phyloP scores from a whole-genome alignment of 495 filamentous ascomycete genomes.

The Aspergillus sparsus region DNA sequence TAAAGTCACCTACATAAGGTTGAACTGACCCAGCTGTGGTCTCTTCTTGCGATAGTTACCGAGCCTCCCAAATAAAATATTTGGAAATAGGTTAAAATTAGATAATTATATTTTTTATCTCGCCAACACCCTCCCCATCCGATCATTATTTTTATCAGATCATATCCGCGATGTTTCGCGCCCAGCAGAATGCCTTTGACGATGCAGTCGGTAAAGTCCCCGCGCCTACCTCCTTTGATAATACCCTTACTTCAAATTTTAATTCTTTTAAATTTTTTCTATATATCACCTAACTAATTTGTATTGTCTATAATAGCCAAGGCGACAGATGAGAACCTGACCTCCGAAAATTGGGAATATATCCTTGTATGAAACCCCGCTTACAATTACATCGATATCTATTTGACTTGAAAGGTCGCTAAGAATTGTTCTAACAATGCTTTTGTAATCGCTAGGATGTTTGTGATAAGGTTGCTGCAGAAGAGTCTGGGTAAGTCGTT shows the following conservation, averaged over 20 bases:
- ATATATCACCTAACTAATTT: background rate
- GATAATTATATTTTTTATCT: too few species aligned
- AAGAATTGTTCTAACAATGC: conserved; percentile 24
- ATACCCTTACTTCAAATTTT: background rate
- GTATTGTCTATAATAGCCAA: conserved; percentile 61
- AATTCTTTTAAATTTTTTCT: background rate
- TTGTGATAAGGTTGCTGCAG: conserved; percentile 80
- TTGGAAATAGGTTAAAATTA: too few species aligned
- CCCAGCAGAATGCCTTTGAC: conserved; percentile 77
- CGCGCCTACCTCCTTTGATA: conserved; percentile 26
- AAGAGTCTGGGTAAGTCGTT: conserved; percentile 60
- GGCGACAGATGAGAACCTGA: conserved; percentile 98
- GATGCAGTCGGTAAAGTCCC: conserved; percentile 67
- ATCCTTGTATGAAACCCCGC: conserved; percentile 65
- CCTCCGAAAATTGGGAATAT: conserved; percentile 96
- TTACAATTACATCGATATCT: background rate
- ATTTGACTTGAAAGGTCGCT: background rate
- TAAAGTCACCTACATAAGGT: conserved; percentile 7
- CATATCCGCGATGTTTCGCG: conserved; percentile 65
- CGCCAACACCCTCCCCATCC: background rate
- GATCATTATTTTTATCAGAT: conserved; percentile 12
- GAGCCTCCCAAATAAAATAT: too few species aligned
- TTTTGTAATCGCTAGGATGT: conserved; percentile 63
- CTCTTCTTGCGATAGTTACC: too few species aligned
- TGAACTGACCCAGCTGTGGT: conserved; percentile 3